Conservation (phyloP, 208 protist genomes). For the Willaertia magna region DNA sequence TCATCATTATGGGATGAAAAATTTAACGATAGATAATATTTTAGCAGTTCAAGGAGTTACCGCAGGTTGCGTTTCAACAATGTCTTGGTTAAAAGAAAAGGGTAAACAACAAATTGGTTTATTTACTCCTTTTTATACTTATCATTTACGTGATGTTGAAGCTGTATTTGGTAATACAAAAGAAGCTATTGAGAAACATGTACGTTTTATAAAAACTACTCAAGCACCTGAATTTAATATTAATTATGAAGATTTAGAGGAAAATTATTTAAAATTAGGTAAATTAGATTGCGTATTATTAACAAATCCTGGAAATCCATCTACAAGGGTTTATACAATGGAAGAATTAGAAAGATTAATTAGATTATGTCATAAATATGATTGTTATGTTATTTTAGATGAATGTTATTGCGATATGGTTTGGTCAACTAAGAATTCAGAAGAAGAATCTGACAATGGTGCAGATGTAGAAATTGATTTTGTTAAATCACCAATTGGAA, state of each 20-base stretch:
- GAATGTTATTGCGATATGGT: conserved; percentile 35
- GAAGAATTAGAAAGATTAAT: conserved; percentile 12
- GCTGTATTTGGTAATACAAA: not conserved
- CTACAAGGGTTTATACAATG: conserved; percentile 16
- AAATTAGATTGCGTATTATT: conserved; percentile 15
- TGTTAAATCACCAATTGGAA: not conserved
- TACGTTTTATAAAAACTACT: not conserved
- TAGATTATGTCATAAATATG: not conserved
- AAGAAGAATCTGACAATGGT: conserved; percentile 2
- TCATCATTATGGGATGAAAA: conserved; percentile 11
- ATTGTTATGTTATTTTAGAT: conserved; percentile 13
- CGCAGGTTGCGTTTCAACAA: conserved; percentile 11
- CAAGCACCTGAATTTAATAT: not conserved
- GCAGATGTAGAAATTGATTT: not conserved
- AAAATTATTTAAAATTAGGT: conserved; percentile 3
- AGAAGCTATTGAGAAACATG: not conserved
- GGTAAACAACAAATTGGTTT: conserved; percentile 14
- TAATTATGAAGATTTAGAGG: conserved; percentile 8
- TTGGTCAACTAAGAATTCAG: not conserved
- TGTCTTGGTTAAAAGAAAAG: conserved; percentile 1
- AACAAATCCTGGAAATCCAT: conserved; percentile 29
- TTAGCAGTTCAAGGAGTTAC: conserved; percentile 26
- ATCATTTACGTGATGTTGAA: conserved; percentile 20
- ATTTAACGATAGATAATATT: not conserved
- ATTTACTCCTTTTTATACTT: conserved; percentile 31